Conservation (phyloP, 305 asterid genomes). For the Solanum hybrid region DNA sequence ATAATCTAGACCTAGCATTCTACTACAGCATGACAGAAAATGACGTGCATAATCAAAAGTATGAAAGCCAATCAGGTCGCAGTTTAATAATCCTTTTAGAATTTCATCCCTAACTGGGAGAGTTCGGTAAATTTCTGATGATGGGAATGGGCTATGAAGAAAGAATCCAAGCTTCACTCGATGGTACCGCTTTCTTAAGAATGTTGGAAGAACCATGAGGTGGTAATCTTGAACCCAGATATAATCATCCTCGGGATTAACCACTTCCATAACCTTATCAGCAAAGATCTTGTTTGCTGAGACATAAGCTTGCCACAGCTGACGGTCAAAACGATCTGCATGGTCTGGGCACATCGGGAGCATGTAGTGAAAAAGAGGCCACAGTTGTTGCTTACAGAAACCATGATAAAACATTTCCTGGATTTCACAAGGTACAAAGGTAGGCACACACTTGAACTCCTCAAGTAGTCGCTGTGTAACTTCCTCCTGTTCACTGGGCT, state of each 20-base stretch:
- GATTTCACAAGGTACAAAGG: constrained; percentile 67
- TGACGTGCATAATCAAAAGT: constrained; percentile 88
- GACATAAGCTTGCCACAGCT: constrained; percentile 79
- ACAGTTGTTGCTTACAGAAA: constrained; percentile 73
- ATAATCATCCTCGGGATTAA: constrained; percentile 76
- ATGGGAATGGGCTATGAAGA: constrained; percentile 93
- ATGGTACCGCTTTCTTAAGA: constrained; percentile 66
- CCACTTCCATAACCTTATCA: constrained; percentile 70
- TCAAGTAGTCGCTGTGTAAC: constrained; percentile 59
- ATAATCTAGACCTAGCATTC: constrained; percentile 82
- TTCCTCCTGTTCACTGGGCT: constrained; percentile 69
- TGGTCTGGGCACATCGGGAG: constrained; percentile 79
- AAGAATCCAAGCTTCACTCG: constrained; percentile 78
- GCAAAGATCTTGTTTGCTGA: constrained; percentile 72
- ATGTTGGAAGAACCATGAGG: constrained; percentile 83
- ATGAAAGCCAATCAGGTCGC: constrained; percentile 80
- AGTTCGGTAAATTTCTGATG: constrained; percentile 79
- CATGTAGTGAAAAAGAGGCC: constrained; percentile 95
- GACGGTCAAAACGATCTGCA: constrained; percentile 77
- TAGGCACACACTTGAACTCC: constrained; percentile 76
- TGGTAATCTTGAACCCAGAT: constrained; percentile 91
- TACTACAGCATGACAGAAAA: constrained; percentile 78
- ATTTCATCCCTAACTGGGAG: constrained; percentile 80
- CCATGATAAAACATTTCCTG: constrained; percentile 62
- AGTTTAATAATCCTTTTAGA: constrained; percentile 63